phyloP scores from a whole-genome alignment of 148 eudicot species.

The Diospyros kaki region DNA sequence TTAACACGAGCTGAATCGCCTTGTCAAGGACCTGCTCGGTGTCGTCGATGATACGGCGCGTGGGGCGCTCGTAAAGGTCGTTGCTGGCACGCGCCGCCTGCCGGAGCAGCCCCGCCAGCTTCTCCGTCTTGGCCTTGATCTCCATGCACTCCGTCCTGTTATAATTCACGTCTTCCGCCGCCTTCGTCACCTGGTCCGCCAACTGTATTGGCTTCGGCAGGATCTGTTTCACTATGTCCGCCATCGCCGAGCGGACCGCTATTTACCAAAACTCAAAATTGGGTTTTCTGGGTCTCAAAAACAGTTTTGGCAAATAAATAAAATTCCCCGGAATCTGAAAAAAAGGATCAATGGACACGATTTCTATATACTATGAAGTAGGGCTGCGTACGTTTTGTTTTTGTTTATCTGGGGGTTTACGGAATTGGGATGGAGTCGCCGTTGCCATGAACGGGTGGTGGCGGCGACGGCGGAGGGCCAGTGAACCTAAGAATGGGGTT shows the following conservation, averaged over 20 bases:
- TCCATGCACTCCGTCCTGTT: constrained; percentile 59
- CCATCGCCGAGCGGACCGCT: constrained; percentile 22
- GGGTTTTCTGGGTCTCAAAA: too few species aligned
- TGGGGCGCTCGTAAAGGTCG: constrained; percentile 76
- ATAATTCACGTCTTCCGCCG: constrained; percentile 30
- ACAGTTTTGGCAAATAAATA: too few species aligned
- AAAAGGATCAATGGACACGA: too few species aligned
- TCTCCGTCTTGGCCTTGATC: constrained; percentile 51
- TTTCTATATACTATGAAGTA: too few species aligned
- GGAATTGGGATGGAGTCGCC: background rate
- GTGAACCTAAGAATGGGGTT: background rate
- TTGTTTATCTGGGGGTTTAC: background rate
- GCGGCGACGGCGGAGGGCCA: background rate
- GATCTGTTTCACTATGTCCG: constrained; percentile 27
- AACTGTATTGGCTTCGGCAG: constrained; percentile 22
- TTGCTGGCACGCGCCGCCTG: constrained; percentile 66
- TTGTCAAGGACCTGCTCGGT: constrained; percentile 68
- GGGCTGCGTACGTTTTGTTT: background rate
- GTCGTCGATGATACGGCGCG: constrained; percentile 75
- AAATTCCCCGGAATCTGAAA: too few species aligned
- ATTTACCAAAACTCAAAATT: background rate
- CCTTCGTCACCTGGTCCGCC: constrained; percentile 15
- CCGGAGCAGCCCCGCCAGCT: constrained; percentile 59
- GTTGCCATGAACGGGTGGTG: background rate
- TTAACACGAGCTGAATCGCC: constrained; percentile 45